Evolutionary conservation across 2,329 filamentous ascomycete species (phyloP).

Genomic region (Bipolaris zeicola): DNA sequence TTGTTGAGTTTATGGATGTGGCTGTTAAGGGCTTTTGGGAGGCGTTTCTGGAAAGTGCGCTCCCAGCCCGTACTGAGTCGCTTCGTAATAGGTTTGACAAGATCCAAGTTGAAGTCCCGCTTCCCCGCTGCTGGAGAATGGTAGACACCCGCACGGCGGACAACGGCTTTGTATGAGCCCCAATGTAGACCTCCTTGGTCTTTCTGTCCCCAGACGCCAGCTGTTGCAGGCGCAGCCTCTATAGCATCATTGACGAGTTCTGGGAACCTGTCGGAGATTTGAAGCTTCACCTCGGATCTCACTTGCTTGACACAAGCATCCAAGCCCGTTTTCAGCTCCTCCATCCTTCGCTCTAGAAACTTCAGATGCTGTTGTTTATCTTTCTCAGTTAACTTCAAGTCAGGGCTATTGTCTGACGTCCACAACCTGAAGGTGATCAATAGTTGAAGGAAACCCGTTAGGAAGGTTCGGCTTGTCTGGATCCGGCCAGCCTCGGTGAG

Average conservation of each 20-base stretch:
- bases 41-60: slow-evolving; percentile 49
- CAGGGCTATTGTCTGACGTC: slow-evolving; percentile 53
- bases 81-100: slow-evolving; percentile 49
- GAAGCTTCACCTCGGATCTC: slow-evolving; percentile 49
- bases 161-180: slow-evolving; percentile 63
- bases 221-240: slow-evolving; percentile 42
- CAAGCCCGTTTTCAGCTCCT: slow-evolving; percentile 50
- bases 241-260: slow-evolving; percentile 50
- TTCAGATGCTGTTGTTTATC: slow-evolving; percentile 49
- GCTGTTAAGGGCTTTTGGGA: slow-evolving; percentile 50
- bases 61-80: slow-evolving; percentile 53
- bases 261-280: slow-evolving; percentile 55
- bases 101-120: slow-evolving; percentile 51
- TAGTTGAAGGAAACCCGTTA: slow-evolving; percentile 58
- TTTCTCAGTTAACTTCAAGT: slow-evolving; percentile 49
- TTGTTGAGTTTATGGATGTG: slow-evolving; percentile 44
- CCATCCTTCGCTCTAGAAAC: slow-evolving; percentile 49
- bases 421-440: slow-evolving; percentile 61
- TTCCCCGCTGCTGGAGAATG: slow-evolving; percentile 43
- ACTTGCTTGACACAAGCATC: slow-evolving; percentile 51
- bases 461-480: slow-evolving; percentile 55
- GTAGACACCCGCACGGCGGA: slow-evolving; percentile 57
- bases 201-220: slow-evolving; percentile 47
- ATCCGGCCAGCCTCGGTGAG: slow-evolving; percentile 59
- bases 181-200: slow-evolving; percentile 56